These are phyloP conservation scores for Acacia crassicarpa DNA, from an alignment of 306 rosid genomes.

Conservation along the genomic window DNA sequence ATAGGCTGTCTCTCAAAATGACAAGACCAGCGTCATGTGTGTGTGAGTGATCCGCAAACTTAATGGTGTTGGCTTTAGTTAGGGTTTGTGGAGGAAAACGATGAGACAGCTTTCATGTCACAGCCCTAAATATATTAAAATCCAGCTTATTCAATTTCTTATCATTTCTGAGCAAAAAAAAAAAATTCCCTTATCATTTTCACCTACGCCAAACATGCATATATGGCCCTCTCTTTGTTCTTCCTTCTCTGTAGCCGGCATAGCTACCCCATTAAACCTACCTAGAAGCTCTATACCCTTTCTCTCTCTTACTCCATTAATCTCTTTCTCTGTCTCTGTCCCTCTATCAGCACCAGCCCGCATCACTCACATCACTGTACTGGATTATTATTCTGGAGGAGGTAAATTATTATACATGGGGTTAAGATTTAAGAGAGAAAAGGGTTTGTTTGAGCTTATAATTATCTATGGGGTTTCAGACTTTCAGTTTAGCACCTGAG, in stretches of 20 bases:
- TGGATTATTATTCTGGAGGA: not conserved
- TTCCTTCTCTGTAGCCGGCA: not conserved
- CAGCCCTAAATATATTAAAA: not conserved
- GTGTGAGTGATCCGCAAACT: constrained; percentile 24
- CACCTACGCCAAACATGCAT: no score
- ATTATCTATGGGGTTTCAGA: not conserved
- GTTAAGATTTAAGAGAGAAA: not conserved
- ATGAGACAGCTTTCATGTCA: constrained; percentile 66
- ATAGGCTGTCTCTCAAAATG: constrained; percentile 66
- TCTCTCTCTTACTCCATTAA: no score
- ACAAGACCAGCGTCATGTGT: constrained; percentile 61
- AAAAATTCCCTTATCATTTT: no score
- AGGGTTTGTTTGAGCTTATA: not conserved
- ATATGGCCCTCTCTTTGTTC: not conserved
- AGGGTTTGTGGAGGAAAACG: not conserved
- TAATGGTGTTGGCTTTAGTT: not conserved
- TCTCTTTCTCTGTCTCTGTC: not conserved
- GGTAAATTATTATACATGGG: not conserved
- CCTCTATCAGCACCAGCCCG: constrained; percentile 24
- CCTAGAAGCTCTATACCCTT: not conserved
- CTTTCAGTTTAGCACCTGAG: constrained; percentile 44
- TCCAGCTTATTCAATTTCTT: no score
- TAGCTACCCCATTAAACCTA: not conserved
- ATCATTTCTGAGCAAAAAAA: no score
- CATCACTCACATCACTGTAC: not conserved